Base-by-base conservation (phyloP, 2,329 filamentous ascomycete genomes). In the Emericellopsis atlantica region DNA sequence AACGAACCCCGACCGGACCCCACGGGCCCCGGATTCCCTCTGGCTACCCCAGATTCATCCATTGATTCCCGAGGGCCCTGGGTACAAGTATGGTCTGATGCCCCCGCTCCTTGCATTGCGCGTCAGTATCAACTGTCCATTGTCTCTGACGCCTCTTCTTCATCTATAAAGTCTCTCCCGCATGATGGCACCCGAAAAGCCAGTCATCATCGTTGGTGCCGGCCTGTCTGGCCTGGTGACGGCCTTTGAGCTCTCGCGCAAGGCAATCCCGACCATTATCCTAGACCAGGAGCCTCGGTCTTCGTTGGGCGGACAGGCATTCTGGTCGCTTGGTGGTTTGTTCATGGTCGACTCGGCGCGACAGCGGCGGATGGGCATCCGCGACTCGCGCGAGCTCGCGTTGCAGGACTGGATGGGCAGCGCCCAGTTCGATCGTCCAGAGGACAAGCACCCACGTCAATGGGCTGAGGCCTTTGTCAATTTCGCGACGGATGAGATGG, bases 381-480 rank as follows among this genome's bases (percentile, higher is more conserved):
- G 63, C 45, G 75, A 79, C 58, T 70, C 65, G 40, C 69, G 68
- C 43, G 68, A 67, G 48, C 63, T 79, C 15, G 75, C 76, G 4
- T 54, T 74, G 61, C 64, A 69, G 44, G 75, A 79, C 55, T 79
- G 75, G 75, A 47, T 77, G 37, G 66, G 65, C 38, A 71, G 69
- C 2, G 75, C 76, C 1, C 58, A 60, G 41, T 79, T 79, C 51
- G 75, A 79, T 50, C 72, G 74, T 4, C 49, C 54, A 21, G 67
- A 75, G 41, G 75, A 79, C 53, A 53, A 59, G 50, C 79, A 75
- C 75, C 74, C 75, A 33, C 64, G 68, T 8, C 59, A 63, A 39
- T 80, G 76, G 76, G 75, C 76, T n/a, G 67, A 75, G 52, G 75
- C 75, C 0, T 79, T 78, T 55, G 74, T 79, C 40, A 58, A 78